Conservation (phyloP, 495 filamentous ascomycete species). For the Penicillium daleae region DNA sequence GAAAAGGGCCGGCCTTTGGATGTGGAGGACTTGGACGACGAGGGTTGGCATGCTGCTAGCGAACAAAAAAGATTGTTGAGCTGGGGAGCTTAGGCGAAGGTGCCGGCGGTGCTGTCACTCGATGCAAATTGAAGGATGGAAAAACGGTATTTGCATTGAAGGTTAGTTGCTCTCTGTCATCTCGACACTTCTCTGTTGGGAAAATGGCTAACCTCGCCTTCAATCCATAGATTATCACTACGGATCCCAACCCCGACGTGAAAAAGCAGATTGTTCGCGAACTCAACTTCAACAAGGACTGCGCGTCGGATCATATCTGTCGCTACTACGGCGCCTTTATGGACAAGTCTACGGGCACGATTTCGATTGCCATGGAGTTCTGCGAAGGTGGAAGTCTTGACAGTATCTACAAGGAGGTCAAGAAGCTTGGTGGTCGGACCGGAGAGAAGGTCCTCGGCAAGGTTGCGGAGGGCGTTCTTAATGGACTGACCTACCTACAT, state of each 20-base stretch:
- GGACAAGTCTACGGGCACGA: constrained; percentile 89
- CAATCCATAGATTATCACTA: constrained; percentile 82
- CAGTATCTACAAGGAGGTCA: constrained; percentile 95
- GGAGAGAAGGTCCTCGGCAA: constrained; percentile 99
- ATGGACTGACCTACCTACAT: constrained; percentile 95
- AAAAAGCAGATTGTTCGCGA: constrained; percentile 98
- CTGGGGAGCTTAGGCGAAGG: constrained; percentile 92
- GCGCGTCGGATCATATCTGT: constrained; percentile 91
- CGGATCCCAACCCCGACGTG: constrained; percentile 94
- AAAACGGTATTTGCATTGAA: constrained; percentile 97
- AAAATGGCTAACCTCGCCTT: constrained; percentile 13
- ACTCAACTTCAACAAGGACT: constrained; percentile 95
- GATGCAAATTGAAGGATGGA: constrained; percentile 82
- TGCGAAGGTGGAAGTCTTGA: constrained; percentile 96
- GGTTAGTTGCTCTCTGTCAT: constrained; percentile 54
- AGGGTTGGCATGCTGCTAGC: constrained; percentile 91
- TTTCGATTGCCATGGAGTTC: constrained; percentile 98
- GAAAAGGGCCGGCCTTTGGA: constrained; percentile 83
- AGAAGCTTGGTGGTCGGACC: constrained; percentile 89
- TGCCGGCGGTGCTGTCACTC: constrained; percentile 92
- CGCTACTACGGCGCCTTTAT: constrained; percentile 96
- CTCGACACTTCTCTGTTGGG: constrained; percentile 11
- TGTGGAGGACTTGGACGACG: constrained; percentile 92
- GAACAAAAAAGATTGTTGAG: constrained; percentile 82
- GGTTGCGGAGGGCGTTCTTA: constrained; percentile 92